Percentiles rank a stretch among this genome's conserved stretches.
Conservation (phyloP, 495 filamentous ascomycete species). For the Staphylotrichum longicolle region DNA sequence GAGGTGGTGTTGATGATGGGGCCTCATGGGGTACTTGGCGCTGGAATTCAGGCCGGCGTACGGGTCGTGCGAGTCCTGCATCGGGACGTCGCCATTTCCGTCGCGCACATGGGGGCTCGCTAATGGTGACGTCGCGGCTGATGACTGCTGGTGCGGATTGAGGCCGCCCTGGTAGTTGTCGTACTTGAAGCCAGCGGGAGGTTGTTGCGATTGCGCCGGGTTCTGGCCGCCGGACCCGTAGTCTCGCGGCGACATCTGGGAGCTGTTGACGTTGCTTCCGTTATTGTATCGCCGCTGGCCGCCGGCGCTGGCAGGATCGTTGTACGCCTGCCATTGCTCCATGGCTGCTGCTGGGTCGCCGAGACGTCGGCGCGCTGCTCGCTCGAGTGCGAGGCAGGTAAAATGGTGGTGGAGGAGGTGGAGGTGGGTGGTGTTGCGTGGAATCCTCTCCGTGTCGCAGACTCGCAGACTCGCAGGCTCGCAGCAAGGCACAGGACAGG, state of each 20-base stretch:
- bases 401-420: background rate
- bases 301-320: constrained; percentile 43
- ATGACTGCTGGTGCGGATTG: constrained; percentile 53
- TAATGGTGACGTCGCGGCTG: constrained; percentile 62
- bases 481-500: constrained; percentile 1
- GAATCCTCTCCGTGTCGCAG: constrained; percentile 10
- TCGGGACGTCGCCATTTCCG: constrained; percentile 78
- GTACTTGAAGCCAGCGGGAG: constrained; percentile 68
- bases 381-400: too few species aligned
- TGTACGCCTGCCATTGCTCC: constrained; percentile 58
- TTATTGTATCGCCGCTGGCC: constrained; percentile 51
- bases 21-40: constrained; percentile 71
- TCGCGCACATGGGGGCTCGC: constrained; percentile 66
- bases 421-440: constrained; percentile 4
- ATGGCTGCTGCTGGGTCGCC: constrained; percentile 40
- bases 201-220: constrained; percentile 51
- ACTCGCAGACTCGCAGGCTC: too few species aligned
- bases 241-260: constrained; percentile 46
- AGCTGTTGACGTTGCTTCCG: constrained; percentile 18
- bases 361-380: background rate
- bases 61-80: constrained; percentile 84
- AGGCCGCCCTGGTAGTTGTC: constrained; percentile 65
- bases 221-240: constrained; percentile 34
- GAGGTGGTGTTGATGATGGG: constrained; percentile 60
- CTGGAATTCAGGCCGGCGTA: constrained; percentile 61